Conservation (phyloP, 2,329 filamentous ascomycete species). For the Dothideomycetes sp. region DNA sequence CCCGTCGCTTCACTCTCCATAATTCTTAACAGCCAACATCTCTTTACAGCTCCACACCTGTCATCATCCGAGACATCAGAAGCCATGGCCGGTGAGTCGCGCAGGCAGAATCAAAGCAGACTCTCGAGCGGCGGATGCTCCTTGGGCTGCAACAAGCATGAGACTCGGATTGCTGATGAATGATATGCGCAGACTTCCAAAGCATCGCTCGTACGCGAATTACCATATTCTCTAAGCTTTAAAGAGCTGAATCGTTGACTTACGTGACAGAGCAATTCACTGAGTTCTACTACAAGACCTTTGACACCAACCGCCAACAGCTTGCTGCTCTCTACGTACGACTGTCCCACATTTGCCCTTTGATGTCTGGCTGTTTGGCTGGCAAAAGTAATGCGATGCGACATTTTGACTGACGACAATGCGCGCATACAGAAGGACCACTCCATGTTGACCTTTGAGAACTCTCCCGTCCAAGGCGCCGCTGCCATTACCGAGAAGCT, state of each 20-base stretch:
- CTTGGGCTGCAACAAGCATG: not conserved
- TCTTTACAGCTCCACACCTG: too few species aligned
- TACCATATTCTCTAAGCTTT: not conserved
- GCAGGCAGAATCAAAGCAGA: too few species aligned
- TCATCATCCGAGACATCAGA: too few species aligned
- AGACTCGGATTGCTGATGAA: not conserved
- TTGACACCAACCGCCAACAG: conserved; percentile 58
- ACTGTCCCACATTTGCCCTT: conserved; percentile 8
- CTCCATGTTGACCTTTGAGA: conserved; percentile 94
- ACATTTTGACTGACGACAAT: too few species aligned
- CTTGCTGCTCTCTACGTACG: conserved; percentile 74
- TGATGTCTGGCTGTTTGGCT: conserved; percentile 4
- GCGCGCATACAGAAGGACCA: conserved; percentile 59
- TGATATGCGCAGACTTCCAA: conserved; percentile 24
- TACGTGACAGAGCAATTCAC: conserved; percentile 67
- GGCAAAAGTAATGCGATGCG: too few species aligned
- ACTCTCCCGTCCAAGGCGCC: conserved; percentile 51
- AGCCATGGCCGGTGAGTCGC: too few species aligned
- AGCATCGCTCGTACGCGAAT: conserved; percentile 30
- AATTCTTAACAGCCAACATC: too few species aligned
- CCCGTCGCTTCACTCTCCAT: too few species aligned
- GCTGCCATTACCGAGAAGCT: conserved; percentile 69
- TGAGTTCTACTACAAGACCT: conserved; percentile 79
- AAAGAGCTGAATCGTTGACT: not conserved
- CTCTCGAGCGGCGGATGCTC: too few species aligned